Evolutionary conservation across 305 asterid species (phyloP).

Genomic region (Solanum chacoense): DNA sequence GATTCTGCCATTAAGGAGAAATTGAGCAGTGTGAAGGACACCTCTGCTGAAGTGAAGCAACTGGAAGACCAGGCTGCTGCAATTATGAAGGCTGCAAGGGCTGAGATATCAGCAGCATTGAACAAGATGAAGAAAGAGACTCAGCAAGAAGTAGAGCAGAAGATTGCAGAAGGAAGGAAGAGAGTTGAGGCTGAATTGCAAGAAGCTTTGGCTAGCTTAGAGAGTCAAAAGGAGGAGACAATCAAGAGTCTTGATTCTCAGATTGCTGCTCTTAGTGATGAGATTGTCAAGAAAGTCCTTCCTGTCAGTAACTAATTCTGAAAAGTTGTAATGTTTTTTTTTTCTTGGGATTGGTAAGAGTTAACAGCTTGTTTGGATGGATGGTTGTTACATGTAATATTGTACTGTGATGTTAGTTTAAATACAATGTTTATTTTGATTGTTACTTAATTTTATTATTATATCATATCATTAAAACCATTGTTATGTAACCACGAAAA

Average conservation of each 20-base stretch:
- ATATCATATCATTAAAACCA: not conserved
- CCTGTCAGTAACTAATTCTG: constrained; percentile 23
- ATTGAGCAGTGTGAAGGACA: constrained; percentile 77
- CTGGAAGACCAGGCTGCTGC: constrained; percentile 78
- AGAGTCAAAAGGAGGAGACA: constrained; percentile 76
- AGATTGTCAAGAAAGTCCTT: constrained; percentile 86
- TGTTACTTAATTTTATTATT: not conserved
- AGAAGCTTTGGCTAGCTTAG: constrained; percentile 70
- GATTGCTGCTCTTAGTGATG: constrained; percentile 69
- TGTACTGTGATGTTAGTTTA: not conserved
- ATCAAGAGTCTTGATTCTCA: constrained; percentile 69
- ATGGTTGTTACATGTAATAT: not conserved
- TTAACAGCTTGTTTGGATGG: not conserved
- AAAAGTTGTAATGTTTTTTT: not conserved
- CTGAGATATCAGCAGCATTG: constrained; percentile 81
- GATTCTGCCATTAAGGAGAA: constrained; percentile 69
- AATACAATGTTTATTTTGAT: not conserved
- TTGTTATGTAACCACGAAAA: not conserved
- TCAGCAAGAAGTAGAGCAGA: constrained; percentile 72
- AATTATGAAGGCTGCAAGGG: constrained; percentile 84
- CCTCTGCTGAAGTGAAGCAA: constrained; percentile 72
- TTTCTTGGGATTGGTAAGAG: not conserved
- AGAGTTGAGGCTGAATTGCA: constrained; percentile 74
- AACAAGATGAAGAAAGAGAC: constrained; percentile 95
- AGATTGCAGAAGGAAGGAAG: constrained; percentile 68